Evolutionary conservation across 495 filamentous ascomycete species (phyloP).

Genomic region (Penicillium mononematosum): DNA sequence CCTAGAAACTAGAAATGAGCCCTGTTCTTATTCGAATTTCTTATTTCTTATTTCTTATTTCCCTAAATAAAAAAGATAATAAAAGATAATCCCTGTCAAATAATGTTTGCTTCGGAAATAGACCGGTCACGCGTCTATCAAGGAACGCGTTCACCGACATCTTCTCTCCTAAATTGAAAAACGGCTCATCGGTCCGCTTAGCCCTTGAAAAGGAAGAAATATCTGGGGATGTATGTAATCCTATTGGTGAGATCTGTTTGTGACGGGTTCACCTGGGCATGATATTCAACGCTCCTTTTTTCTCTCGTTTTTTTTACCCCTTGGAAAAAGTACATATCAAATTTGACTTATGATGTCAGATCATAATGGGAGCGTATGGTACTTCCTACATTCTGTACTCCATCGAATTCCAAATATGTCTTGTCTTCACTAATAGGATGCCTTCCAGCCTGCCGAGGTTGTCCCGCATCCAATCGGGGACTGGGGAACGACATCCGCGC

Average conservation of each 20-base stretch:
- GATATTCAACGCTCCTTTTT: neutral
- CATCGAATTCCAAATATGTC: constrained; percentile 7
- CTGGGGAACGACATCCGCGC: constrained; percentile 20
- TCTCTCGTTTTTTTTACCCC: neutral
- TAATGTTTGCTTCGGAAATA: constrained; percentile 25
- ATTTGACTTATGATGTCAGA: neutral
- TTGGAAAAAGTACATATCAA: neutral
- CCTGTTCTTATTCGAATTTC: too few relatives aligned
- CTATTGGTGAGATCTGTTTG: constrained; percentile 8
- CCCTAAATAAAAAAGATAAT: neutral
- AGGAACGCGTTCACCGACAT: constrained; percentile 25
- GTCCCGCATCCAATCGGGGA: constrained; percentile 30
- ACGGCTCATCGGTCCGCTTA: too few relatives aligned
- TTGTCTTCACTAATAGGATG: constrained; percentile 22
- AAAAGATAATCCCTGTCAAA: constrained; percentile 5
- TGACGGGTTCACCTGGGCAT: neutral
- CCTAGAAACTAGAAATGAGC: neutral
- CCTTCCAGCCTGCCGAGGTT: constrained; percentile 19
- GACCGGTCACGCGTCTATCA: constrained; percentile 21
- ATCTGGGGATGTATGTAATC: neutral
- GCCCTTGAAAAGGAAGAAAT: too few relatives aligned
- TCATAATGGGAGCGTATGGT: neutral
- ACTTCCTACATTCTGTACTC: neutral
- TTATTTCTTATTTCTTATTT: neutral
- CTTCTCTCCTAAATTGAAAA: constrained; percentile 12